Conservation (phyloP, 2,329 filamentous ascomycete genomes). For the Epichloe coenophiala region DNA sequence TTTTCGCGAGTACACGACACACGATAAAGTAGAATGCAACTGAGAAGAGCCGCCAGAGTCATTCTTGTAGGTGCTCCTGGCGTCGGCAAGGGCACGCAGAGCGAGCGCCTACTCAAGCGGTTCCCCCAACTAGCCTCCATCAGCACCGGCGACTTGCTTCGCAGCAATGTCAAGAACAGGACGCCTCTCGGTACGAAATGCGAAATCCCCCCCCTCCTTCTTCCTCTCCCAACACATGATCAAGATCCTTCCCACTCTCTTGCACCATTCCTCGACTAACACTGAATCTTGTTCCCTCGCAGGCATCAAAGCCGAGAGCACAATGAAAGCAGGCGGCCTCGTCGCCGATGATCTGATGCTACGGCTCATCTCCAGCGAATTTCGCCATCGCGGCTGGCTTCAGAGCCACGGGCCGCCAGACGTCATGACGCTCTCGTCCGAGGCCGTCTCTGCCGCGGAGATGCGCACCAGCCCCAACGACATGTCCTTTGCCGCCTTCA, state of each 20-base stretch:
- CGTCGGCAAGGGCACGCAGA: constrained; percentile 94
- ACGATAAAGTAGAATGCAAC: constrained; percentile 44
- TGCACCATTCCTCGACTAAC: constrained; percentile 2
- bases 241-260: neutral
- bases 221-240: too few species aligned
- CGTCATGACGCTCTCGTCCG: constrained; percentile 38
- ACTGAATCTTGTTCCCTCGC: neutral
- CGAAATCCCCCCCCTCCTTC: neutral
- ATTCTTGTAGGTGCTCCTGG: constrained; percentile 95
- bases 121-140: constrained; percentile 80
- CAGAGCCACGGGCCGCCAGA: constrained; percentile 30
- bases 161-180: constrained; percentile 80
- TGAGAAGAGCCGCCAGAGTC: constrained; percentile 73
- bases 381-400: constrained; percentile 77
- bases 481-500: constrained; percentile 1
- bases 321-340: constrained; percentile 79
- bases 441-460: constrained; percentile 23
- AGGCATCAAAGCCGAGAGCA: constrained; percentile 84
- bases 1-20: neutral
- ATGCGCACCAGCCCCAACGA: constrained; percentile 15
- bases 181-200: constrained; percentile 60
- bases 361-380: constrained; percentile 80
- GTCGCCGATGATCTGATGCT: constrained; percentile 87
- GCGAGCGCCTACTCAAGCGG: constrained; percentile 69
- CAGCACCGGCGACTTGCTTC: constrained; percentile 83